A percentile compares a stretch with the other conserved stretches of the same genome.
Conservation (phyloP, 73 alveolate species). For the Paramecium pentaurelia region DNA sequence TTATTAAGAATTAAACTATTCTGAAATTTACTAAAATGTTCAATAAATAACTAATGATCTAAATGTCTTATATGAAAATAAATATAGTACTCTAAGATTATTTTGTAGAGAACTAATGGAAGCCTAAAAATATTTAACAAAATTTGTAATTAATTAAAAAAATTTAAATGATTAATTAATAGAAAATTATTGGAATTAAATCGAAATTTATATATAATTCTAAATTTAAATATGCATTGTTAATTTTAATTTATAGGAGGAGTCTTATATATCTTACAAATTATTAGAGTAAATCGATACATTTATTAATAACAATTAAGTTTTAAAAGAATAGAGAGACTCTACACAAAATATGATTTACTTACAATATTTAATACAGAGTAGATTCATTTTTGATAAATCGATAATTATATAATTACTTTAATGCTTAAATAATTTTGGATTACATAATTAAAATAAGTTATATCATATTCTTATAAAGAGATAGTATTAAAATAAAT, state of each 20-base stretch:
- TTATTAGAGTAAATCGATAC: neutral
- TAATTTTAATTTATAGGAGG: neutral
- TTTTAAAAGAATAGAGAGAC: neutral
- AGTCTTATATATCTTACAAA: neutral
- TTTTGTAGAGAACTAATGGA: neutral
- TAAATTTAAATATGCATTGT: neutral
- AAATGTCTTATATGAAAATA: neutral
- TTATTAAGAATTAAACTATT: neutral
- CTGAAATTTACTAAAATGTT: neutral
- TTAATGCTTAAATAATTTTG: neutral
- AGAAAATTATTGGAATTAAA: neutral
- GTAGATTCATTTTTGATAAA: neutral
- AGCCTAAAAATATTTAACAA: neutral
- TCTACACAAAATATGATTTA: neutral
- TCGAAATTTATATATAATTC: neutral
- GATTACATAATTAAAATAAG: neutral
- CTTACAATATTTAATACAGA: neutral
- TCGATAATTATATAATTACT: neutral
- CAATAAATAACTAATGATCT: neutral
- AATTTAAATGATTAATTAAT: neutral
- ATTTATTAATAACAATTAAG: neutral
- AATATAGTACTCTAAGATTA: neutral
- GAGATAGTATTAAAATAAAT: neutral
- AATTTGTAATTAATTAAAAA: neutral
- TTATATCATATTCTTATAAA: neutral